These are phyloP conservation scores for Pichia cephalocereana DNA, from an alignment of 805 yeast genomes.

Conservation along the genomic window DNA sequence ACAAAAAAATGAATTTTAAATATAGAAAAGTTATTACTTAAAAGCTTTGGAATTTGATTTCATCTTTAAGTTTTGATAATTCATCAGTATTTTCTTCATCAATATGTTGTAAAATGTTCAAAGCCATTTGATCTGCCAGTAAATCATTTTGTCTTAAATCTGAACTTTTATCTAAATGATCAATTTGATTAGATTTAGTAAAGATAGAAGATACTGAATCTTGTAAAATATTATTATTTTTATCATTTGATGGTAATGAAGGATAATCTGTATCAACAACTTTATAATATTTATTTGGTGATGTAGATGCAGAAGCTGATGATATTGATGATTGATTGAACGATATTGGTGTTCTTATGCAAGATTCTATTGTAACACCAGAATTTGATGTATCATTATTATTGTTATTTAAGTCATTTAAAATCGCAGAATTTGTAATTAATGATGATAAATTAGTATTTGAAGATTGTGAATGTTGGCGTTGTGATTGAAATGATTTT, in stretches of 20 bases:
- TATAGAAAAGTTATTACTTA: not conserved
- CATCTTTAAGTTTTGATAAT: constrained; percentile 21
- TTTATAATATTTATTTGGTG: not conserved
- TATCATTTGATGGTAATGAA: not conserved
- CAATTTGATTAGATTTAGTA: constrained; percentile 24
- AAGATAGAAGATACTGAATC: constrained; percentile 18
- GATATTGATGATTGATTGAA: not conserved
- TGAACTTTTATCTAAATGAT: constrained; percentile 21
- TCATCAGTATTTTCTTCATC: constrained; percentile 25
- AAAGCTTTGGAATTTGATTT: constrained; percentile 9
- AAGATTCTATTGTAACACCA: not conserved
- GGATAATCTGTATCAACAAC: not conserved
- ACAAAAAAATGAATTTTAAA: too few species aligned
- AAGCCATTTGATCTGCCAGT: constrained; percentile 28
- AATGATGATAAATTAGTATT: not conserved
- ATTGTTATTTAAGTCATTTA: not conserved
- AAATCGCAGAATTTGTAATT: not conserved
- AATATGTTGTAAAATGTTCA: constrained; percentile 23
- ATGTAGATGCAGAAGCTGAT: not conserved
- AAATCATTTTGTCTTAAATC: constrained; percentile 21
- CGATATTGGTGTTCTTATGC: not conserved
- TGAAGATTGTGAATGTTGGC: not conserved
- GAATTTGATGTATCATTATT: not conserved
- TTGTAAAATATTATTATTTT: constrained; percentile 3
- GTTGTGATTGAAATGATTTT: not conserved